Evolutionary conservation across 352 stramenopile species (phyloP).

Genomic region (Globisporangium spinosum): DNA sequence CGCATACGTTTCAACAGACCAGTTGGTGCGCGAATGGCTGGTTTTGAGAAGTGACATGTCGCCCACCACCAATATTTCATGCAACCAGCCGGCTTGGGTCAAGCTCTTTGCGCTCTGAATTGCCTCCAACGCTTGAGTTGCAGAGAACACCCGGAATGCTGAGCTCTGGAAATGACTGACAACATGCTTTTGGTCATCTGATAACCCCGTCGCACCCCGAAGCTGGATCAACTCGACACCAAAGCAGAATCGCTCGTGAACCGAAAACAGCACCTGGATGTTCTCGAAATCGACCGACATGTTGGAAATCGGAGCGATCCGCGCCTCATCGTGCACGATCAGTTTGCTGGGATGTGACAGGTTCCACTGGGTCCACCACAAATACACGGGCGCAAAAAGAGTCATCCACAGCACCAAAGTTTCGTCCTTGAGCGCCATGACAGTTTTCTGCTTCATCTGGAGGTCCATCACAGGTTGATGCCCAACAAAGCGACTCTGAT

Average conservation of each 20-base stretch:
- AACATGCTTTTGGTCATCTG: constrained; percentile 30
- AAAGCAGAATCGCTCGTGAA: constrained; percentile 62
- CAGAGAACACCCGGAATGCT: constrained; percentile 36
- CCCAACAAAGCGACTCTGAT: constrained; percentile 75
- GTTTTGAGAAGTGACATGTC: constrained; percentile 33
- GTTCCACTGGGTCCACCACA: constrained; percentile 86
- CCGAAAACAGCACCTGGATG: constrained; percentile 49
- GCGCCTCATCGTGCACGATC: constrained; percentile 37
- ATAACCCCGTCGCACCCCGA: constrained; percentile 25
- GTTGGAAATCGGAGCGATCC: constrained; percentile 67
- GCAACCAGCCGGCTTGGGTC: constrained; percentile 21
- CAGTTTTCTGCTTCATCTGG: constrained; percentile 40
- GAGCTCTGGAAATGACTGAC: constrained; percentile 32
- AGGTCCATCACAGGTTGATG: constrained; percentile 61
- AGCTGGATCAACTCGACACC: constrained; percentile 39
- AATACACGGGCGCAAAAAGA: constrained; percentile 70
- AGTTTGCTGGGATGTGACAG: constrained; percentile 60
- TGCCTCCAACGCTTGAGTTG: constrained; percentile 22
- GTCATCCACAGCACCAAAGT: constrained; percentile 76
- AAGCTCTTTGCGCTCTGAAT: constrained; percentile 30
- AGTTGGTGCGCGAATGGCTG: constrained; percentile 49
- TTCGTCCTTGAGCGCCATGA: constrained; percentile 69
- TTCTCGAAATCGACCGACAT: constrained; percentile 44
- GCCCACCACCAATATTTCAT: constrained; percentile 43
- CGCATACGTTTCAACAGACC: constrained; percentile 40